Evolutionary conservation across 805 yeast species (phyloP).

Genomic region (Maudiozyma bulderi): DNA sequence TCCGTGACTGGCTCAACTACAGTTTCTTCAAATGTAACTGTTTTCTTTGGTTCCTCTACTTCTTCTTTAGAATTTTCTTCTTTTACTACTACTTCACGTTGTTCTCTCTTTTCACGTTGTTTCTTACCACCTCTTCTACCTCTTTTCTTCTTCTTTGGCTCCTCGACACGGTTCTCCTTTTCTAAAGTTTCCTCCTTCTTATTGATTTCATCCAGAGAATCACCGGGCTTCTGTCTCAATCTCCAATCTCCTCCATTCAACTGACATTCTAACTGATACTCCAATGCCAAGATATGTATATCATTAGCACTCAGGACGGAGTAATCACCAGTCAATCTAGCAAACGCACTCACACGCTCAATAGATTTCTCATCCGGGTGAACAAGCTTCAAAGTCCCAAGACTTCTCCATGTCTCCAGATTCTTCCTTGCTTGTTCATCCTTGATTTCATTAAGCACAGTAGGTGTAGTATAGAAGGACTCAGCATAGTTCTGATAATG

Average conservation of each 20-base stretch:
- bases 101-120: slow-evolving; percentile 47
- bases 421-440: slow-evolving; percentile 80
- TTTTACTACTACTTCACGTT: slow-evolving; percentile 43
- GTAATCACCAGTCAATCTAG: slow-evolving; percentile 85
- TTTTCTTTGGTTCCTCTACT: background rate
- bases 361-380: slow-evolving; percentile 67
- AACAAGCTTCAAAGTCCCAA: slow-evolving; percentile 51
- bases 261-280: slow-evolving; percentile 79
- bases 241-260: slow-evolving; percentile 59
- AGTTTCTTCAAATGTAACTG: background rate
- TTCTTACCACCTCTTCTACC: slow-evolving; percentile 59
- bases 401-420: slow-evolving; percentile 60
- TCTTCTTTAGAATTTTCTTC: slow-evolving; percentile 37
- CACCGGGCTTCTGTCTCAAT: slow-evolving; percentile 67
- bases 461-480: slow-evolving; percentile 80
- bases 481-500: slow-evolving; percentile 61
- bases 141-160: slow-evolving; percentile 17
- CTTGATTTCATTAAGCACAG: slow-evolving; percentile 75
- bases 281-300: slow-evolving; percentile 82
- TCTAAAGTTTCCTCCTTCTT: slow-evolving; percentile 2
- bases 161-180: background rate
- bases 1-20: background rate
- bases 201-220: slow-evolving; percentile 25
- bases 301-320: slow-evolving; percentile 83
- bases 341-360: slow-evolving; percentile 60